Base-by-base conservation (phyloP, 768 basidiomycete species). In the Tricholoma hemisulphureum region DNA sequence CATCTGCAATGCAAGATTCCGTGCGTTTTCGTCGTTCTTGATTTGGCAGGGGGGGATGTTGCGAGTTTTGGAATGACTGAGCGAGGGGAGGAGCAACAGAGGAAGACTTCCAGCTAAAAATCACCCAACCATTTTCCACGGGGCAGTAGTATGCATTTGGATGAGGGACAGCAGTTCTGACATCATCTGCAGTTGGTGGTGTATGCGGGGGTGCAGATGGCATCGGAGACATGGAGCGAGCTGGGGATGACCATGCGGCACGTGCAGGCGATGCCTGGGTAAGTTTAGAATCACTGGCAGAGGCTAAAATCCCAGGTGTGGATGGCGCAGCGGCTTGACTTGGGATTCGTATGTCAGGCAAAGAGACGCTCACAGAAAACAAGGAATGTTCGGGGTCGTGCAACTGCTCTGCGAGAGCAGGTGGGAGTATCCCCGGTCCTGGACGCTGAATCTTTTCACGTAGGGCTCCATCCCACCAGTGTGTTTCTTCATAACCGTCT, bases 131-230 rank as follows among this genome's bases (percentile, higher is more conserved):
- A 62, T 93, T 89, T 56, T 93, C 88, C 67, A 84, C 86, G 21
- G 84, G 82, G 66, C 91, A 93, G 67, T 89, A 94, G 68, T 90
- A 90, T 13, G 89, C 90, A 62, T 89, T 83, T 4, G 91, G 86
- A 67, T 94, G 91, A 11, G 92, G 91, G 28, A 90, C 78, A 28
- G 90, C 80, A 14, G 79, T 82, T n/a, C 79, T 81, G 6, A 87
- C 75, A 63, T 91, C 88, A 32, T 84, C 82, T 57, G 79, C 75
- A n/a, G 84, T 77, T 1, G 87, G 87, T 9, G 75, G 49, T 6
- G 52, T 4, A 9, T 53, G 18, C 7, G 45, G 24, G 13, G 58
- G 23, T n/a, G 32, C 20, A 23, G 58, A 32, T 13, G 43, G 31
- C 20, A 48, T 11, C 45, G 55, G 26, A 53, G 60, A 63, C 4